Conservation (phyloP, 2,329 filamentous ascomycete species). For the Botrytis sinoallii region DNA sequence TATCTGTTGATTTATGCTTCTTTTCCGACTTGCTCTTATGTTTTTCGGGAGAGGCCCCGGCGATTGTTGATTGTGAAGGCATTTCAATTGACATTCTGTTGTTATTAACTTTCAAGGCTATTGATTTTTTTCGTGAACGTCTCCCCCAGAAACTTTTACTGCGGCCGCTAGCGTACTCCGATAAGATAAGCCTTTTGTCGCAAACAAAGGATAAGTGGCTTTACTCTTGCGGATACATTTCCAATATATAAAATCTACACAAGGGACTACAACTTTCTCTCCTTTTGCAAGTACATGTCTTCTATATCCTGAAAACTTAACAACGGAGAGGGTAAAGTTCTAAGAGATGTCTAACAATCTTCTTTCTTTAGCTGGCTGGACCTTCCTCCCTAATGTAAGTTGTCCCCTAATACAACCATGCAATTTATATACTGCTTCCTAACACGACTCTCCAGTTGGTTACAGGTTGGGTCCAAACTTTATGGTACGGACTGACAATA, state of each 20-base stretch:
- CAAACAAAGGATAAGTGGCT: slow-evolving; percentile 17
- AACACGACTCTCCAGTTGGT: slow-evolving; percentile 58
- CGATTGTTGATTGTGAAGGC: slow-evolving; percentile 17
- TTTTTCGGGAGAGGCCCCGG: slow-evolving; percentile 29
- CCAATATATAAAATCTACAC: not conserved
- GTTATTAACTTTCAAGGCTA: not conserved
- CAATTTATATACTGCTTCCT: slow-evolving; percentile 15
- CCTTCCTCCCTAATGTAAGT: slow-evolving; percentile 58
- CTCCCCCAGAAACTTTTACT: slow-evolving; percentile 17
- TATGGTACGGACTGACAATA: slow-evolving; percentile 86
- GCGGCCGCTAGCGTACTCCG: slow-evolving; percentile 19
- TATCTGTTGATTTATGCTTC: slow-evolving; percentile 40
- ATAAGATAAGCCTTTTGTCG: slow-evolving; percentile 6
- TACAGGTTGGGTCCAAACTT: slow-evolving; percentile 71
- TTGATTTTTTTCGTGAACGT: slow-evolving; percentile 12
- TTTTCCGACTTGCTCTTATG: slow-evolving; percentile 37
- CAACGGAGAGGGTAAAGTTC: not conserved
- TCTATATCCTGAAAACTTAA: not conserved
- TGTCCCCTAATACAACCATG: not conserved
- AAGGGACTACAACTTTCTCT: not conserved
- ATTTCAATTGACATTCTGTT: slow-evolving; percentile 34
- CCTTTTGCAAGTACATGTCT: not conserved
- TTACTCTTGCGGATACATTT: slow-evolving; percentile 12
- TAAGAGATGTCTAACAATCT: slow-evolving; percentile 37
- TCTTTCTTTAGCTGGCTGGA: slow-evolving; percentile 58